Conservation (phyloP, 768 basidiomycete species). For the Amanita exitialis region DNA sequence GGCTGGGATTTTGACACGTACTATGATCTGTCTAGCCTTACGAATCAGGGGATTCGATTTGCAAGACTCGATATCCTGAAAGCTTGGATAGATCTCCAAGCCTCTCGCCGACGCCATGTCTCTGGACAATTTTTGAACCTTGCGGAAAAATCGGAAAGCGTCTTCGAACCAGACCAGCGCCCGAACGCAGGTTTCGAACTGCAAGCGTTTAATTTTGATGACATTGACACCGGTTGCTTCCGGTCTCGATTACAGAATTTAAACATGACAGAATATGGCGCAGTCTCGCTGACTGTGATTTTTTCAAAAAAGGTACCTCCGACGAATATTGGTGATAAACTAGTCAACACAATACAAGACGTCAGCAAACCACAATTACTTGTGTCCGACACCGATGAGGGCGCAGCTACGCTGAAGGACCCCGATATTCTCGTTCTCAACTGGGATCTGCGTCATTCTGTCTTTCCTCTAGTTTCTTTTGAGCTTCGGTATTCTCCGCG, state of each 20-base stretch:
- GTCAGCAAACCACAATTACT: constrained; percentile 6
- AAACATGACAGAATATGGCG: not conserved
- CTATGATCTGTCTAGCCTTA: constrained; percentile 27
- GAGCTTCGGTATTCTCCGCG: constrained; percentile 32
- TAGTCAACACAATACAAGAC: not conserved
- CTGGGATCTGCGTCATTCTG: constrained; percentile 39
- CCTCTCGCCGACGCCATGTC: constrained; percentile 9
- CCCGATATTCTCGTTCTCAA: constrained; percentile 40
- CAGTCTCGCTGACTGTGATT: not conserved
- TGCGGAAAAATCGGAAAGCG: not conserved
- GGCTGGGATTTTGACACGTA: constrained; percentile 38
- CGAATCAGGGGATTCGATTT: not conserved
- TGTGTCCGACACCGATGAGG: constrained; percentile 18
- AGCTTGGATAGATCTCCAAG: constrained; percentile 9
- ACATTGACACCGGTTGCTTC: not conserved
- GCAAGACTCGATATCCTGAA: constrained; percentile 1
- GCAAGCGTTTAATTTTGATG: not conserved
- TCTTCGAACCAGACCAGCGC: not conserved
- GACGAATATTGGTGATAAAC: not conserved
- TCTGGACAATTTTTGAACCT: not conserved
- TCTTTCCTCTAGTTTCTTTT: constrained; percentile 21
- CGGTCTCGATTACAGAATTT: constrained; percentile 1
- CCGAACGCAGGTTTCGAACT: not conserved
- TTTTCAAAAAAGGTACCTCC: not conserved
- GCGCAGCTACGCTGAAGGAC: constrained; percentile 13